Base-by-base conservation (phyloP, 257 asterid species). In the Scutellaria barbata region DNA sequence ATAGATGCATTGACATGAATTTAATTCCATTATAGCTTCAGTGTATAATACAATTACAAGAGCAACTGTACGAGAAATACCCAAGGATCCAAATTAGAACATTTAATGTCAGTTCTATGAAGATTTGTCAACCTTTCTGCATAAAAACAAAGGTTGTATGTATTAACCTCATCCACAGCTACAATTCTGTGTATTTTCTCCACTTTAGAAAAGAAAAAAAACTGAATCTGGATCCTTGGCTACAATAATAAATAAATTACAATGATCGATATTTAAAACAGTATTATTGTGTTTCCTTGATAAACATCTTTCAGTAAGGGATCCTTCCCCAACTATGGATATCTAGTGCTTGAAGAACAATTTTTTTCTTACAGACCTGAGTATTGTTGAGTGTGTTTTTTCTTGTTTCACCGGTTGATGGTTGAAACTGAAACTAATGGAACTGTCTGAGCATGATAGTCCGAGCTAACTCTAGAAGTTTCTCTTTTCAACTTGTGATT, bases 401-500 rank as follows among this genome's bases (percentile, higher is more conserved):
- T 50, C 72, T 14, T 8, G 74, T 42, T 60, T 63, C 66, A 73
- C 7, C 45, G 58, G 52, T 76, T 52, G 20, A 79, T 13, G 74
- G 66, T 57, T 37, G 81, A 45, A 42, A 76, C 58, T 22, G 79
- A 16, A 48, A 74, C 80, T 1, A 83, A 78, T 13, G 90, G 95
- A 63, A 85, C 20, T 25, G 88, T 77, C 56, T 82, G 79, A 45
- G 59, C 48, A 46, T 86, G 76, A 61, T 83, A 81, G 1, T 65
- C 82, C 51, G 90, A 66, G 76, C 66, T 72, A 72, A 63, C 78
- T 52, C 80, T 83, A 66, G 90, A 66, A 74, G 96, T 89, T 79
- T 84, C 95, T 85, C 81, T 94, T 61, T 89, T 91, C 86, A 94
- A 79, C 88, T 94, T 91, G 84, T 78, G 87, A 76, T 89, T 91